Percentiles rank a stretch among this genome's conserved stretches.
phyloP scores from a whole-genome alignment of 371 early-diverging fungal genomes.

The Actinomortierella ambigua region DNA sequence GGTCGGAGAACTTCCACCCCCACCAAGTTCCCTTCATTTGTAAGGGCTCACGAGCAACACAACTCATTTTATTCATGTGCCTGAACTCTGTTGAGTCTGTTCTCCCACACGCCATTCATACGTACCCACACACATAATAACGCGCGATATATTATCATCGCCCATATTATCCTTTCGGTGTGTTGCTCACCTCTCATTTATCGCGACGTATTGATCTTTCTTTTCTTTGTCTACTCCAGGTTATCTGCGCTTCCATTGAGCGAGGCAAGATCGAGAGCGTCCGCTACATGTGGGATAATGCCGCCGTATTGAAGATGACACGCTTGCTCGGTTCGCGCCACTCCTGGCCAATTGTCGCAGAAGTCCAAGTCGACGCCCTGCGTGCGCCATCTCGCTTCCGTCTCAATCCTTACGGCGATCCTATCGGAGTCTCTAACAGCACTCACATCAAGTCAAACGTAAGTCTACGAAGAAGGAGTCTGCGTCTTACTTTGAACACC shows the following conservation, averaged over 20 bases:
- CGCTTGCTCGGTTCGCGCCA: conserved; percentile 38
- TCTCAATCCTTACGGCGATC: conserved; percentile 38
- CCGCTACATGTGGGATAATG: conserved; percentile 46
- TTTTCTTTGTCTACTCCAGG: conserved; percentile 10
- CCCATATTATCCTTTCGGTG: background rate
- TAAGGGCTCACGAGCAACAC: no score
- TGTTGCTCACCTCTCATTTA: background rate
- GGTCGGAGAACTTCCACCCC: background rate
- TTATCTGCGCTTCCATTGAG: conserved; percentile 30
- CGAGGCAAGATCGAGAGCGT: conserved; percentile 33
- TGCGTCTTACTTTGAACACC: no score
- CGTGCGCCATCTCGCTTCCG: conserved; percentile 36
- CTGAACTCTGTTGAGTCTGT: no score
- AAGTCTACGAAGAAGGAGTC: no score
- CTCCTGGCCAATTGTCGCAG: conserved; percentile 43
- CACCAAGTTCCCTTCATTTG: no score
- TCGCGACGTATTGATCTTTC: no score
- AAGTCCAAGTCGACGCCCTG: conserved; percentile 34
- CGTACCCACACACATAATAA: no score
- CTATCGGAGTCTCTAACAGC: conserved; percentile 1
- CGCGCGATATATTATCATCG: background rate
- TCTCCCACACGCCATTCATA: no score
- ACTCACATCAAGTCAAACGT: no score
- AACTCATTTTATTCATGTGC: no score
- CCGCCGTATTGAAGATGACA: conserved; percentile 44